phyloP scores from a whole-genome alignment of 2,329 filamentous ascomycete species.

The Clarireedia hainanense region DNA sequence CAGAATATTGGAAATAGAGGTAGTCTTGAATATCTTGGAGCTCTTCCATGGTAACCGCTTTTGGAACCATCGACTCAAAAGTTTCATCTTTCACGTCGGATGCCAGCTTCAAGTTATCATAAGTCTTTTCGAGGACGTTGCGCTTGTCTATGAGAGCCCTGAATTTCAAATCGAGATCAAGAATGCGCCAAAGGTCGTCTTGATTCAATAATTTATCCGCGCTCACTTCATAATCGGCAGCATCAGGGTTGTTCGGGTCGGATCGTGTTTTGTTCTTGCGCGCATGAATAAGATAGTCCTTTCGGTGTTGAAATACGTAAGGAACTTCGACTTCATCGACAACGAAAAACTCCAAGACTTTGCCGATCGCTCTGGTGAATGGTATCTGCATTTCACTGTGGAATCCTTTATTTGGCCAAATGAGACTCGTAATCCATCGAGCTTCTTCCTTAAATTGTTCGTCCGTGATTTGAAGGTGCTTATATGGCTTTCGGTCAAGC shows the following conservation, averaged over 20 bases:
- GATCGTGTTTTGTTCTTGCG: slow-evolving; percentile 55
- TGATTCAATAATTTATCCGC: slow-evolving; percentile 88
- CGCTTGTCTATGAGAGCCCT: slow-evolving; percentile 88
- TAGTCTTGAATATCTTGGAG: slow-evolving; percentile 96
- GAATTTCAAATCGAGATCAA: slow-evolving; percentile 93
- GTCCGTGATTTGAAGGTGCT: slow-evolving; percentile 67
- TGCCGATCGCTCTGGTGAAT: slow-evolving; percentile 81
- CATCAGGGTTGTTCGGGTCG: slow-evolving; percentile 59
- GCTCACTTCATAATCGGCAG: slow-evolving; percentile 62
- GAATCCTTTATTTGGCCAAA: slow-evolving; percentile 76
- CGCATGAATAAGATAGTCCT: slow-evolving; percentile 92
- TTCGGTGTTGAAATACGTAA: slow-evolving; percentile 96
- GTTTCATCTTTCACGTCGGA: slow-evolving; percentile 61
- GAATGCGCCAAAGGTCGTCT: slow-evolving; percentile 88
- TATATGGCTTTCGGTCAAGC: slow-evolving; percentile 81
- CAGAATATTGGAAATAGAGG: slow-evolving; percentile 84
- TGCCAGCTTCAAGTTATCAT: slow-evolving; percentile 58
- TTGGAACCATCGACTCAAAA: slow-evolving; percentile 73
- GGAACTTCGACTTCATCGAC: slow-evolving; percentile 92
- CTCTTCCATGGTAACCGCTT: slow-evolving; percentile 84
- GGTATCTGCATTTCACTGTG: slow-evolving; percentile 63
- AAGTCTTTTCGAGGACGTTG: slow-evolving; percentile 73
- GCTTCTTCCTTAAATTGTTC: slow-evolving; percentile 89
- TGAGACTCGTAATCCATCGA: slow-evolving; percentile 81
- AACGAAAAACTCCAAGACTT: slow-evolving; percentile 92